Base-by-base conservation (phyloP, 2,329 filamentous ascomycete genomes). In the Xylaria sp. region DNA sequence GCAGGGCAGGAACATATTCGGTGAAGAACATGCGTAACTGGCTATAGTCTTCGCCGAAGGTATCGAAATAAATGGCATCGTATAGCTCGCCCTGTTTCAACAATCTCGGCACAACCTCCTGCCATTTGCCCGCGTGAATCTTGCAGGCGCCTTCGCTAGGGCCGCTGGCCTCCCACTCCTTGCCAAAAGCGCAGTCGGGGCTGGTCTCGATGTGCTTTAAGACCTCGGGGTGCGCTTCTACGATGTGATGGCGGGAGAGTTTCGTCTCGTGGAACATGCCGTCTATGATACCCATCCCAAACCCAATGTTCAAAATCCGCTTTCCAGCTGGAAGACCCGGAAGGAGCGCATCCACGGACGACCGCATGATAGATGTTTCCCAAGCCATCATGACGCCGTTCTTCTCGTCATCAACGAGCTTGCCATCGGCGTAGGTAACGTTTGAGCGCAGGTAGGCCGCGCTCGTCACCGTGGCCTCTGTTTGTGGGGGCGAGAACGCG, bases 361-460 rank as follows among this genome's bases (percentile, higher is more conserved):
- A 84, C 63, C 85, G 85, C 92, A 96, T 96, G 70, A 96, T 95
- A 67, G 89, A 87, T 1, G 89, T 90, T 77, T 96, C 92, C 92
- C 92, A 96, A 40, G 89, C 85, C 92, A 96, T 96, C 92, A 96
- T 96, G 47, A 96, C 91, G 55, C 91, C 92, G 74, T 96, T 96
- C 65, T 87, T 84, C 67, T 88, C 86, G 3, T 86, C 83, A 73
- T 95, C 92, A 6, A 95, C 83, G 2, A 95, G 84, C 63, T 89
- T 89, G 66, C 84, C 84, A 60, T 84, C 80, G 51, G 84, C 82
- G 76, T 91, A 90, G 14, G 84, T 88, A 21, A 92, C 80, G 25
- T 83, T 79, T 0, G 89, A 90, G 50, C 85, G 83, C 47, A 94
- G 85, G 73, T 93, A 94, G 42, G 86, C 83, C 47, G 86, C 83